A percentile compares a stretch with the other conserved stretches of the same genome.
Evolutionary conservation across 225 moss, liverwort and hornwort genomes (phyloP).

Genomic region (Pseudoscleropodium purum): DNA sequence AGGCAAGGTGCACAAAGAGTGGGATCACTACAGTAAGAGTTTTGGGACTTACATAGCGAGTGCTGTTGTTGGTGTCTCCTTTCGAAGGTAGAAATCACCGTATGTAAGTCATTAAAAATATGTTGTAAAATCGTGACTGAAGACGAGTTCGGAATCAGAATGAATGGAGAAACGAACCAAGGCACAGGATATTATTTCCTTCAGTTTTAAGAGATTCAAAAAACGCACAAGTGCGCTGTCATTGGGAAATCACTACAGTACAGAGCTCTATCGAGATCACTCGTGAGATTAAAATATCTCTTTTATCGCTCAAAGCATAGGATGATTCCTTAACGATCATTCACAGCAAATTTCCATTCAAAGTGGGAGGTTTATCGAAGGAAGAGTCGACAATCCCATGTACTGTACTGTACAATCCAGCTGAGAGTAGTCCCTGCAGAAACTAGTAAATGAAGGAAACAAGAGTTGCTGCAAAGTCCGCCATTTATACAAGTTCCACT

Average conservation of each 20-base stretch:
- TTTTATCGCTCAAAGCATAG: background rate
- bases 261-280: background rate
- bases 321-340: background rate
- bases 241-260: background rate
- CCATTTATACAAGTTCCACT: conserved; percentile 27
- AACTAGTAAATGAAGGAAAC: background rate
- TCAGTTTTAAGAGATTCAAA: background rate
- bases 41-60: no score
- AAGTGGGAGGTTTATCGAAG: background rate
- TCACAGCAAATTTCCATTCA: background rate
- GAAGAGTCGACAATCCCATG: background rate
- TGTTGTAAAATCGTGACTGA: background rate
- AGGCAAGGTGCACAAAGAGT: background rate
- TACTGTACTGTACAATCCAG: background rate
- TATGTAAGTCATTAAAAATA: background rate
- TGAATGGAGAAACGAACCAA: background rate
- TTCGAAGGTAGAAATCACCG: background rate
- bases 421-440: background rate
- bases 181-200: background rate
- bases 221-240: background rate
- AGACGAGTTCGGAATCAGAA: background rate
- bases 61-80: background rate
- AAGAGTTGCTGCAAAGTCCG: background rate
- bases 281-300: background rate
- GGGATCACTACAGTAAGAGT: background rate